Evolutionary conservation across 768 basidiomycete genomes (phyloP), one percentile per base, ranked within the genome.

Genomic region (Amanita rimosa): DNA sequence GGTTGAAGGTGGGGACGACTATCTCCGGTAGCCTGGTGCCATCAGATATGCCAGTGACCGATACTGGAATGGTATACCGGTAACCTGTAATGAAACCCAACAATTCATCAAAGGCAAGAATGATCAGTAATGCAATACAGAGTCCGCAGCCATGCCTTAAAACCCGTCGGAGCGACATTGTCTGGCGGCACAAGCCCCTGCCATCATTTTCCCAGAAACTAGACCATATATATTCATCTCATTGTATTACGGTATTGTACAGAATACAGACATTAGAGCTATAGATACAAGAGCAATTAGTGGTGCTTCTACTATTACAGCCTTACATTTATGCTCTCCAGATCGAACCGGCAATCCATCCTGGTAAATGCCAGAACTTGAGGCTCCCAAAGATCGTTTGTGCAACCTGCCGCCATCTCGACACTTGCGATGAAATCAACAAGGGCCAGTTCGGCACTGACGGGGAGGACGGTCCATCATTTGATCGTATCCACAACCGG

Each of bases 401-500:
- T 14, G 35, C 33, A 8, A 9, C n/a, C 35, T 21, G 36, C 16
- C 11, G 16, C 46, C 46, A 47, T 3, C 21, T 24, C 10, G 46
- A 7, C 26, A 29, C 16, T 26, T 29, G 26, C 35, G 7, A 9
- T 0, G 26, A 24, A n/a, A 37, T 24, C 11, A 37, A 36, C 11
- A 37, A 36, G n/a, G 46, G 26, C 46, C 26, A 47, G 16, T 11
- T 10, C 9, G n/a, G 9, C 21, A 24, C 8, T n/a, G 16, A 19
- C 5, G 11, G 26, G 26, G 16, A 8, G 26, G 16, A 8, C 21
- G 29, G 17, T 29, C 31, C 36, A 35, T 19, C 2, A 24, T 2
- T 41, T 14, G 44, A 43, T 27, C 41, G 36, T 1, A 13, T 49
- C 59, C 62, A 60, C 17, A 59, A 40, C 17, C 48, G 53, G 22